Evolutionary conservation across 495 filamentous ascomycete species (phyloP).

Genomic region (Hypomontagnella monticulosa): DNA sequence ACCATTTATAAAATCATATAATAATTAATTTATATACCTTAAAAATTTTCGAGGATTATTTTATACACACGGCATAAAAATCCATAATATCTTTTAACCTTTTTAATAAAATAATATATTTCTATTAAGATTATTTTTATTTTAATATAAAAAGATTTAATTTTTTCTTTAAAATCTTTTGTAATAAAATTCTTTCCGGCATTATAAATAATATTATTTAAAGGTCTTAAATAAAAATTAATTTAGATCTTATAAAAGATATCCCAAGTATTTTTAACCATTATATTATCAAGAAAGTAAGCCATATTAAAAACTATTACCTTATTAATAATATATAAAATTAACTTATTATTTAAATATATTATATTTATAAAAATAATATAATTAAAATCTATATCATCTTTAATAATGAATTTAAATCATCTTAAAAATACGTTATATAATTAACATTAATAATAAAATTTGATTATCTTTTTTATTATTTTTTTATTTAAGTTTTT

Average conservation of each 20-base stretch:
- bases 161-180: not conserved
- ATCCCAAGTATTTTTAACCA: not conserved
- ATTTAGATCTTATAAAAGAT: not conserved
- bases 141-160: not conserved
- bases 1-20: too few species aligned
- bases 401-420: too few species aligned
- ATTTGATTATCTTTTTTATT: too few species aligned
- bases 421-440: too few species aligned
- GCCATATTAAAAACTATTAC: not conserved
- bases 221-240: not conserved
- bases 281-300: too few species aligned
- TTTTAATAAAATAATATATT: not conserved
- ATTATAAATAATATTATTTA: not conserved
- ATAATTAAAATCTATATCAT: not conserved
- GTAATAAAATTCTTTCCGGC: not conserved
- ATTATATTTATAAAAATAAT: not conserved
- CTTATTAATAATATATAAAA: not conserved
- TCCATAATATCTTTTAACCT: not conserved
- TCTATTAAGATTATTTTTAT: not conserved
- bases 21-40: too few species aligned
- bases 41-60: not conserved
- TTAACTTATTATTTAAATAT: not conserved
- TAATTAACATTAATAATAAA: too few species aligned
- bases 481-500: too few species aligned
- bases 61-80: too few species aligned